Conservation (phyloP, 257 asterid species). For the Rubia yunnanensis region DNA sequence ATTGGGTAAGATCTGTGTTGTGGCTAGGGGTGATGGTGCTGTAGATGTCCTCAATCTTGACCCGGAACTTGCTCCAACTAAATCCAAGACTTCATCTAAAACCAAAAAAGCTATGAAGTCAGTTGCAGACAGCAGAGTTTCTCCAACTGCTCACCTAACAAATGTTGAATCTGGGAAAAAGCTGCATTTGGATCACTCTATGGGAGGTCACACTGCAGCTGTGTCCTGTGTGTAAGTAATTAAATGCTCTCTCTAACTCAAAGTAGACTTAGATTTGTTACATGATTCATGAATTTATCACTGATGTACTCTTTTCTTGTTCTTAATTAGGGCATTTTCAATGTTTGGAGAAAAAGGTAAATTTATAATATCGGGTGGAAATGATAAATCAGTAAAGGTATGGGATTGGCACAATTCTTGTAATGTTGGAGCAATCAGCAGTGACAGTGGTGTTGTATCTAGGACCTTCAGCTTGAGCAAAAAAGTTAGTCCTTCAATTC, state of each 20-base stretch:
- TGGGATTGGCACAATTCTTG: slow-evolving; percentile 71
- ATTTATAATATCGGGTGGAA: slow-evolving; percentile 82
- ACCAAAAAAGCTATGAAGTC: slow-evolving; percentile 36
- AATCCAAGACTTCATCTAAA: slow-evolving; percentile 42
- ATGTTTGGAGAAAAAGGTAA: slow-evolving; percentile 79
- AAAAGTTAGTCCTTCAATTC: slow-evolving; percentile 45
- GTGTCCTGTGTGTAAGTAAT: slow-evolving; percentile 84
- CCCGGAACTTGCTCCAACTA: slow-evolving; percentile 37
- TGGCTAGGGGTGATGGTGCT: slow-evolving; percentile 89
- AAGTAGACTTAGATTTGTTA: background rate
- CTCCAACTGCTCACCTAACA: slow-evolving; percentile 23
- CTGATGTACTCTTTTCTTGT: slow-evolving; percentile 5
- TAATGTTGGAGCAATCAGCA: slow-evolving; percentile 29
- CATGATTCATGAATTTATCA: background rate
- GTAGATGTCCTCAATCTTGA: slow-evolving; percentile 61
- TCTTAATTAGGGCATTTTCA: slow-evolving; percentile 56
- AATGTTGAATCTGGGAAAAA: slow-evolving; percentile 23
- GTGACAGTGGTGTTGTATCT: slow-evolving; percentile 20
- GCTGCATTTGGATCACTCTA: slow-evolving; percentile 52
- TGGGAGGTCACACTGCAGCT: slow-evolving; percentile 84
- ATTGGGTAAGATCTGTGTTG: slow-evolving; percentile 72
- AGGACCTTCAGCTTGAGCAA: slow-evolving; percentile 43
- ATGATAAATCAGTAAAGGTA: slow-evolving; percentile 69
- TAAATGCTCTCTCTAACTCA: background rate
- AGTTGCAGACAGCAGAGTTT: slow-evolving; percentile 17